Base-by-base conservation (phyloP, 495 filamentous ascomycete genomes). In the Hyaloscypha variabilis region DNA sequence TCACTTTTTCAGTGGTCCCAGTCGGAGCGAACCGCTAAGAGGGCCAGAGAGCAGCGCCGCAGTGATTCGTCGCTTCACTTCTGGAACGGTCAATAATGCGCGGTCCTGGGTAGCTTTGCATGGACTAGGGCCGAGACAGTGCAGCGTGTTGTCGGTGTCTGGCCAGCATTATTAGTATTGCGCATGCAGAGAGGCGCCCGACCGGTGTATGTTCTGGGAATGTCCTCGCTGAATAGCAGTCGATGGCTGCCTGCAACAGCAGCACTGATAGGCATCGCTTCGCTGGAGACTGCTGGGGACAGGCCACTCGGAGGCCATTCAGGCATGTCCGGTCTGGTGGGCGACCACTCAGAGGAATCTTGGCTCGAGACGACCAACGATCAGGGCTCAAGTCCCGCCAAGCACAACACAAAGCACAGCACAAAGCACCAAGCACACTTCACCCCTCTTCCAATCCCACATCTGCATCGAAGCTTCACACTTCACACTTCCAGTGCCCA, bases 11-110 rank as follows among this genome's bases (percentile, higher is more conserved):
- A 17, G 39, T 60, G 21, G 36, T 34, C 51, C 55, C 60, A 62
- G 50, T 29, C 67, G 53, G 67, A 36, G 61, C 58, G 58, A 49
- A 56, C 64, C 58, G 58, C 56, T 28, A 60, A 29, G 28, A 39
- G 23, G 8, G 29, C 42, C 61, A 63, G 13, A 54, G n/a, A 13
- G 24, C 30, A 39, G n/a, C 2, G 49, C 11, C n/a, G 50, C 25
- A 46, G 14, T 69, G 67, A 69, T 65, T 69, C 57, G 62, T 64
- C 53, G 66, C 66, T 64, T 67, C 60, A 64, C 58, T 64, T 46
- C 34, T 14, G 66, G 24, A 54, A 23, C 2, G n/a, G 8, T n/a
- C 3, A 17, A 46, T 17, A 17, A 8, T 46, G 39, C 39, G 17
- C 13, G 39, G 19, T 46, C 23, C 34, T 58, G 67, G 67, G 60